A percentile compares a stretch with the other conserved stretches of the same genome.
Conservation (phyloP, 495 filamentous ascomycete genomes). For the Aspergillus saccharolyticus region DNA sequence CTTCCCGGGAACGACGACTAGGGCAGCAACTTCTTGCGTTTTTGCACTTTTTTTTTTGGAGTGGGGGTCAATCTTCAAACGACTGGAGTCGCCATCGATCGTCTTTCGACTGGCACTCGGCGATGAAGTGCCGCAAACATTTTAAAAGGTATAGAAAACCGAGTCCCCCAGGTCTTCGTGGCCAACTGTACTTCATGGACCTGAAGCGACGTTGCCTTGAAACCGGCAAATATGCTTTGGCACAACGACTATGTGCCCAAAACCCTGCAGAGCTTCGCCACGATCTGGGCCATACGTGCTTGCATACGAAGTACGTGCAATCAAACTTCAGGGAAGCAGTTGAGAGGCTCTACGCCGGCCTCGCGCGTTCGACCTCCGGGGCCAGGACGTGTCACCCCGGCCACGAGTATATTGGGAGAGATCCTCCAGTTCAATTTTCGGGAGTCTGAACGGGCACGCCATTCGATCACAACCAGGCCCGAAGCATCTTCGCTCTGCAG, state of each 20-base stretch:
- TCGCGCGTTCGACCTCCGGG: constrained; percentile 24
- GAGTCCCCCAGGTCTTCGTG: constrained; percentile 29
- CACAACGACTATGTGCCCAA: constrained; percentile 48
- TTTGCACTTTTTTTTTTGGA: constrained; percentile 50
- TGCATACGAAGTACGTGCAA: constrained; percentile 30
- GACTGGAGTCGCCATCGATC: constrained; percentile 48
- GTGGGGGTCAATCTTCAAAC: constrained; percentile 36
- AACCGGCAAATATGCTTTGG: constrained; percentile 23
- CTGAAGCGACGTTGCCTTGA: constrained; percentile 30
- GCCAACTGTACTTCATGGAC: constrained; percentile 36
- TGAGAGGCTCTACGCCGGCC: constrained; percentile 15
- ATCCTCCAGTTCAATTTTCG: constrained; percentile 34
- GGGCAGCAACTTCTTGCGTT: constrained; percentile 45
- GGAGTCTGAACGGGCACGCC: constrained; percentile 23
- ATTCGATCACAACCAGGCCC: constrained; percentile 1
- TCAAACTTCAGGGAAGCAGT: constrained; percentile 22
- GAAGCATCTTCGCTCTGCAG: background rate
- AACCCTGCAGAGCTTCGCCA: constrained; percentile 55
- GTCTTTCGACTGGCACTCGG: constrained; percentile 37
- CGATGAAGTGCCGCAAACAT: constrained; percentile 10
- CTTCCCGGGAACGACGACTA: constrained; percentile 25
- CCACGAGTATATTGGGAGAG: constrained; percentile 24
- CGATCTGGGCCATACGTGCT: constrained; percentile 47
- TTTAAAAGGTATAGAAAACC: too few relatives aligned
- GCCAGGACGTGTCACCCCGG: background rate